Percentiles rank a stretch among this genome's conserved stretches.
Conservation (phyloP, 2,329 filamentous ascomycete species). For the Ambrosiella beaveri region DNA sequence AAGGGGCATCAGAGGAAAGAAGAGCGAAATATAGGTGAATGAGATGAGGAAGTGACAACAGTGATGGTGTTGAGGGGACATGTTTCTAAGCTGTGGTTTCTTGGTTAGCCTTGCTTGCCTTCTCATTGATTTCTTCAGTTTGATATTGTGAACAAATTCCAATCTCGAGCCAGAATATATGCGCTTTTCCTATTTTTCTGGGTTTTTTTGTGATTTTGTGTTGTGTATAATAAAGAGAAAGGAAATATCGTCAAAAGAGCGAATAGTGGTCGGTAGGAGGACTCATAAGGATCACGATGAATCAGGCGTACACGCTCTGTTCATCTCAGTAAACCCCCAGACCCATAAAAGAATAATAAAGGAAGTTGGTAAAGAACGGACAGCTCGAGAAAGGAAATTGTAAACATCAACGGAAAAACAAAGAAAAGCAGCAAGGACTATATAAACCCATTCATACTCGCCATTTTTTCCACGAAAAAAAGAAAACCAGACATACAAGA, state of each 20-base stretch:
- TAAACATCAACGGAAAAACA: background rate
- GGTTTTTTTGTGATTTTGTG: conserved; percentile 12
- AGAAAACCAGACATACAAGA: conserved; percentile 9
- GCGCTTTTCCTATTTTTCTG: background rate
- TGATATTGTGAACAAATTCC: background rate
- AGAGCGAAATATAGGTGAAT: background rate
- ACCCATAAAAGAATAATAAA: conserved; percentile 2
- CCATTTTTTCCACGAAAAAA: background rate
- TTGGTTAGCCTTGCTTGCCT: background rate
- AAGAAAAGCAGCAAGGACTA: background rate
- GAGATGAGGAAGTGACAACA: background rate
- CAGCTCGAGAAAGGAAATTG: background rate
- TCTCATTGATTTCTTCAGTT: background rate
- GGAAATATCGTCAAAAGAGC: conserved; percentile 16
- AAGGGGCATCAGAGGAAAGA: background rate
- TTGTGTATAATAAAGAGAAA: conserved; percentile 13
- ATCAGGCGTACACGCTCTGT: too few relatives aligned
- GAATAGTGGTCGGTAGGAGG: conserved; percentile 17
- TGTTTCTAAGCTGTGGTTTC: background rate
- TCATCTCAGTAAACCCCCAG: too few relatives aligned
- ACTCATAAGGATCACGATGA: too few relatives aligned
- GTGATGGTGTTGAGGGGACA: background rate
- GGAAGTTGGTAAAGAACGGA: conserved; percentile 3
- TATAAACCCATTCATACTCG: background rate
- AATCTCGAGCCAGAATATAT: conserved; percentile 6